phyloP scores from a whole-genome alignment of 179 eudicot genomes.

The Gypsophila paniculata region DNA sequence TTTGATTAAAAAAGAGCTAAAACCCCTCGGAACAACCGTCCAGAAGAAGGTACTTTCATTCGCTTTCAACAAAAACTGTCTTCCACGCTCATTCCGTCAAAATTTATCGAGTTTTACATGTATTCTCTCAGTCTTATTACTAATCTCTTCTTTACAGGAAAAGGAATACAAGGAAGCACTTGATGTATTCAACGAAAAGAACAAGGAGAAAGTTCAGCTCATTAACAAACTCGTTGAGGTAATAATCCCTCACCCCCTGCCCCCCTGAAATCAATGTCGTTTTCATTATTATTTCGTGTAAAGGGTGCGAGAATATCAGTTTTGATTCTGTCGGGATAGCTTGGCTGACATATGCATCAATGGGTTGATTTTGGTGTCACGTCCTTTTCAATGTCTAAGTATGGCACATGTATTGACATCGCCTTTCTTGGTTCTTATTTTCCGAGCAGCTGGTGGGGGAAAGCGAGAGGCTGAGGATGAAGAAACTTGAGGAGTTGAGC shows the following conservation, averaged over 20 bases:
- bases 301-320: too few species aligned
- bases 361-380: not conserved
- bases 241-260: conserved; percentile 12
- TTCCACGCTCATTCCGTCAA: not conserved
- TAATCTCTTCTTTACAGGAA: conserved; percentile 41
- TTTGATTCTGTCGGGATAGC: too few species aligned
- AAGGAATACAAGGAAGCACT: conserved; percentile 85
- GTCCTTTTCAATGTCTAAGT: not conserved
- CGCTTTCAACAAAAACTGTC: not conserved
- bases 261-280: not conserved
- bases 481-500: conserved; percentile 87
- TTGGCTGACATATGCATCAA: too few species aligned
- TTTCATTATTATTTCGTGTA: not conserved
- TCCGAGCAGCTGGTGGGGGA: conserved; percentile 69
- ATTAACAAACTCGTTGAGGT: conserved; percentile 89
- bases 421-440: not conserved
- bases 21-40: conserved; percentile 75
- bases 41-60: conserved; percentile 72
- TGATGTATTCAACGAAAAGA: conserved; percentile 83
- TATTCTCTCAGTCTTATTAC: not conserved
- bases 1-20: conserved; percentile 72
- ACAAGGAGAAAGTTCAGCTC: conserved; percentile 89
- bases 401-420: not conserved
- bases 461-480: conserved; percentile 83
- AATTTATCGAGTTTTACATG: not conserved